Base-by-base conservation (phyloP, 306 rosid genomes). In the Cicer yamashitae region DNA sequence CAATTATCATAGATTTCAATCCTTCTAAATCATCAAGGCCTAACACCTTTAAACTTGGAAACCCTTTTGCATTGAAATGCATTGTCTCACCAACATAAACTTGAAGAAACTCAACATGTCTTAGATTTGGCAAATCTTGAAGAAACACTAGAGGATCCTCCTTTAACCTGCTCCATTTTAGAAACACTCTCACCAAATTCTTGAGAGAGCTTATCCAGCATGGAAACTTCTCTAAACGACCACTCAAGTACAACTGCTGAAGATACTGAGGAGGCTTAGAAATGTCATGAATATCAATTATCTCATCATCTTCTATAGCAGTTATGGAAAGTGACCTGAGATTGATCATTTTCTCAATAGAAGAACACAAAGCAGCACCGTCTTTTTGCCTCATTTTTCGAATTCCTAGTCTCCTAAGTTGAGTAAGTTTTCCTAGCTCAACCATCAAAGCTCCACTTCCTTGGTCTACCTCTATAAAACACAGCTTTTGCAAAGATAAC, bases 1-100 rank as follows among this genome's bases (percentile, higher is more conserved):
- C 88, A 14, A 91, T 82, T 44, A 25, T 51, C 60, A 89, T 76
- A 2, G 14, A 53, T 71, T 73, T 75, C 12, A 91, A 62, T 48
- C 75, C 87, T 67, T 77, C 85, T 67, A 89, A 45, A 20, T 82
- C 67, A 77, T 91, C 93, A 43, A 91, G 89, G 52, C 90, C 89
- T 60, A 91, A 77, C 34, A 91, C 67, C 83, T 87, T 86, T 57
- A 91, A 79, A 82, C 85, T 91, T 61, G 83, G 87, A 63, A 91
- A 91, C 20, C 86, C 86, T 2, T 73, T 72, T 15, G 81, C 80
- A 18, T 75, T 84, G 76, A 91, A 91, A 67, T 70, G 73, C 83
- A 91, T 18, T 41, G 82, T 81, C 66, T 84, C 87, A 1, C 88
- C 90, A 14, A 80, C 84, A 67, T 66, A 87, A 34, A 81, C 90